These are phyloP conservation scores for Cymbopogon citratus DNA, from an alignment of 176 grass and related monocot genomes.

Conservation along the genomic window DNA sequence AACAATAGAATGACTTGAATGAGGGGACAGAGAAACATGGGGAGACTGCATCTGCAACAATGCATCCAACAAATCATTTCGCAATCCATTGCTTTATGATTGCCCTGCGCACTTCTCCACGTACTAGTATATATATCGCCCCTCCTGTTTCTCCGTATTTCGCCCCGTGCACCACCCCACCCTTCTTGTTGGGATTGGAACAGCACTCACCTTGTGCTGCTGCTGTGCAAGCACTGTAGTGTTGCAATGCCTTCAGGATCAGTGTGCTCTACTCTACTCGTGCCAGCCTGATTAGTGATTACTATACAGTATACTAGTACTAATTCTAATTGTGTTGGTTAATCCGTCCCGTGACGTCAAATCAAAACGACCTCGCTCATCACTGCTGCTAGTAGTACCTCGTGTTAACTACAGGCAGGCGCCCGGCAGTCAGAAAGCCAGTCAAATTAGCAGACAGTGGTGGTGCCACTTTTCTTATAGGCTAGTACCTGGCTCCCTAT, in stretches of 20 bases:
- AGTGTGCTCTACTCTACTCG: neutral
- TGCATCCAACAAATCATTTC: slow-evolving; percentile 60
- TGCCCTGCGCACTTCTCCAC: slow-evolving; percentile 16
- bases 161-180: neutral
- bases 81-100: slow-evolving; percentile 84
- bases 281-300: too few species aligned
- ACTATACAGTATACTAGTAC: too few species aligned
- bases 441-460: neutral
- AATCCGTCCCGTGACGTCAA: neutral
- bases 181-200: neutral
- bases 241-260: neutral
- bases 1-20: slow-evolving; percentile 65
- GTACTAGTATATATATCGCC: too few species aligned
- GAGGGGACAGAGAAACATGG: slow-evolving; percentile 61
- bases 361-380: neutral
- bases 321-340: neutral
- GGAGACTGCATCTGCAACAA: slow-evolving; percentile 10
- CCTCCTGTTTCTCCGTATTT: neutral
- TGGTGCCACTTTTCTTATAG: neutral
- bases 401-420: slow-evolving; percentile 16
- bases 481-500: neutral
- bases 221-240: neutral
- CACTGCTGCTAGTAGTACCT: too few species aligned
- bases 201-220: neutral
- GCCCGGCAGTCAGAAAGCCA: neutral